These are phyloP conservation scores for Phylloporus rhodoxanthus DNA, from an alignment of 768 basidiomycete genomes.

Conservation along the genomic window DNA sequence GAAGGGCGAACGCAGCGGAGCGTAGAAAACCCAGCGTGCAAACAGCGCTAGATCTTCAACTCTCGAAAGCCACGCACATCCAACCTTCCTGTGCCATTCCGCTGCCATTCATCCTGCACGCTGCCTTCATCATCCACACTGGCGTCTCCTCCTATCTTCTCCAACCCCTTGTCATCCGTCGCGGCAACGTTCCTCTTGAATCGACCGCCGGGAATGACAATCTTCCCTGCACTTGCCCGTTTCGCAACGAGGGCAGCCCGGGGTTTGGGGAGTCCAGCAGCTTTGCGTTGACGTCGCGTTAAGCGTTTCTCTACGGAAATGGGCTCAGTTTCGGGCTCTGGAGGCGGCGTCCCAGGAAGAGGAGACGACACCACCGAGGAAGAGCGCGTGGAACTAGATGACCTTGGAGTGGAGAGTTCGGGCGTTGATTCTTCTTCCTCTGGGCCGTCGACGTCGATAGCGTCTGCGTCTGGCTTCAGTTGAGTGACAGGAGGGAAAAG, in stretches of 20 bases:
- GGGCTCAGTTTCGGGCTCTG: slow-evolving; percentile 18
- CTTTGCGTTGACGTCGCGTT: slow-evolving; percentile 64
- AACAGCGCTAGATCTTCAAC: slow-evolving; percentile 51
- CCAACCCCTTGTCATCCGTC: slow-evolving; percentile 9
- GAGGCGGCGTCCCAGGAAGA: slow-evolving; percentile 33
- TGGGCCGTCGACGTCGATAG: slow-evolving; percentile 25
- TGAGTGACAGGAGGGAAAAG: slow-evolving; percentile 12
- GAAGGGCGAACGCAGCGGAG: background rate
- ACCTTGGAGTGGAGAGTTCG: slow-evolving; percentile 37
- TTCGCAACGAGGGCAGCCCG: slow-evolving; percentile 31
- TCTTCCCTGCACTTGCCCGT: slow-evolving; percentile 46
- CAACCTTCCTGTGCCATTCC: slow-evolving; percentile 64
- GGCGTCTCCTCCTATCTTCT: slow-evolving; percentile 21
- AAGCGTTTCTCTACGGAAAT: slow-evolving; percentile 34
- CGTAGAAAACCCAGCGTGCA: background rate
- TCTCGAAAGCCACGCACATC: slow-evolving; percentile 77
- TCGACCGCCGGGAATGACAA: slow-evolving; percentile 57
- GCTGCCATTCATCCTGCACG: slow-evolving; percentile 48
- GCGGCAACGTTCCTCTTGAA: slow-evolving; percentile 29
- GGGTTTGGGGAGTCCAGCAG: slow-evolving; percentile 59
- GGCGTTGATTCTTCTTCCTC: slow-evolving; percentile 35
- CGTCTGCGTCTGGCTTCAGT: slow-evolving; percentile 10
- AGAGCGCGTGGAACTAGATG: slow-evolving; percentile 27
- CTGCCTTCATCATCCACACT: slow-evolving; percentile 31
- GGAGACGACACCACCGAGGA: slow-evolving; percentile 32